phyloP scores from a whole-genome alignment of 2,329 filamentous ascomycete species.

The Rutstroemia sp. region DNA sequence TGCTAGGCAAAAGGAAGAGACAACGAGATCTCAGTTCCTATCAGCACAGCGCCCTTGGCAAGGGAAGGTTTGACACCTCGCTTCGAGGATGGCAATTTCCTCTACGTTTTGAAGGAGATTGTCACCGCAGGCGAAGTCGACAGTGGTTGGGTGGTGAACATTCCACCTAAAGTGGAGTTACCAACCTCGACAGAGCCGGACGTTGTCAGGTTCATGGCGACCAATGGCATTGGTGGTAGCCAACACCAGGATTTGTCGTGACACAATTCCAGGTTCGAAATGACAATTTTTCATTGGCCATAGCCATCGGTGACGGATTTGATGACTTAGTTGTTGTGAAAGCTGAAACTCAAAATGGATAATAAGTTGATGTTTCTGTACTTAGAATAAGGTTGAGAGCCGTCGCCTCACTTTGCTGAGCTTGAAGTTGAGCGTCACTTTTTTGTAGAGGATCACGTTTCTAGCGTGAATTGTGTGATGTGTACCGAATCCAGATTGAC shows the following conservation, averaged over 20 bases:
- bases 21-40: constrained; percentile 15
- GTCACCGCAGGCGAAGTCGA: constrained; percentile 29
- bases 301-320: too few species aligned
- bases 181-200: constrained; percentile 19
- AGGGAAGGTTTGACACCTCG: constrained; percentile 40
- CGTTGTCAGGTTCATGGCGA: constrained; percentile 14
- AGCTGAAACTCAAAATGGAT: too few species aligned
- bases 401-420: too few species aligned
- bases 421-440: too few species aligned
- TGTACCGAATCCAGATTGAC: too few species aligned
- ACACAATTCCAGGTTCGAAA: too few species aligned
- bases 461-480: too few species aligned
- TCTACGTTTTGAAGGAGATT: constrained; percentile 42
- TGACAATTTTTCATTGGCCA: too few species aligned
- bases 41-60: constrained; percentile 22
- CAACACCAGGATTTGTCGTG: background rate
- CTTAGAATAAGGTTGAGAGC: too few species aligned
- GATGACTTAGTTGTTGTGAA: too few species aligned
- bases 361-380: too few species aligned
- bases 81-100: constrained; percentile 38
- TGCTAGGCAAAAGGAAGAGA: constrained; percentile 44
- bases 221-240: constrained; percentile 13
- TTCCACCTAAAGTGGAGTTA: constrained; percentile 13
- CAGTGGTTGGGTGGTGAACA: constrained; percentile 26
- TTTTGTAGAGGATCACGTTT: too few species aligned